Percentiles rank a stretch among this genome's conserved stretches.
Evolutionary conservation across 2,329 filamentous ascomycete genomes (phyloP).

Genomic region (Aureobasidium sp.): DNA sequence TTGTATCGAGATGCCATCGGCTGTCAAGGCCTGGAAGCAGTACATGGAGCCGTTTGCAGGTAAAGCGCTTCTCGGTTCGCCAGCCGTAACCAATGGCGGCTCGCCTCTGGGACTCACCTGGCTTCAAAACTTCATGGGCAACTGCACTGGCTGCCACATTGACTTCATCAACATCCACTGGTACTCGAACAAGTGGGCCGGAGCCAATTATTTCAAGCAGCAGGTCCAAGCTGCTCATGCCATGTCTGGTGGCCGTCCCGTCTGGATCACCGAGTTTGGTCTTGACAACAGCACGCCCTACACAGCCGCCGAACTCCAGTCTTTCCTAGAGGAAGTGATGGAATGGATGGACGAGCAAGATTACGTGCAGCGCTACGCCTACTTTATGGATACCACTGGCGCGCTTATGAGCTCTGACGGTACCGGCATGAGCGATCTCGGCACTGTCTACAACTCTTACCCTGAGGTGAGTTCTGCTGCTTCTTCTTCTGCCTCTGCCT

Average conservation of each 20-base stretch:
- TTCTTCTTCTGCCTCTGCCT: neutral
- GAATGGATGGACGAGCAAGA: slow-evolving; percentile 33
- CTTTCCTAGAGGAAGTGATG: slow-evolving; percentile 44
- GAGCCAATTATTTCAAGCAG: slow-evolving; percentile 31
- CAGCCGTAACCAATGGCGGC: slow-evolving; percentile 54
- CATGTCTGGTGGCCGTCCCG: slow-evolving; percentile 19
- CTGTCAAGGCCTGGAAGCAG: slow-evolving; percentile 46
- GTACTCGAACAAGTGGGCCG: slow-evolving; percentile 40
- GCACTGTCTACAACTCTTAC: slow-evolving; percentile 22
- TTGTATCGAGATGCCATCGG: slow-evolving; percentile 44
- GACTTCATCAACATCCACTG: slow-evolving; percentile 58
- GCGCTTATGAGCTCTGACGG: slow-evolving; percentile 23
- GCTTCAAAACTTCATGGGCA: slow-evolving; percentile 45
- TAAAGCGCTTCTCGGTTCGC: slow-evolving; percentile 46
- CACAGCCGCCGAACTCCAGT: slow-evolving; percentile 32
- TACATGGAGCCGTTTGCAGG: slow-evolving; percentile 48
- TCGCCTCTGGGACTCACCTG: slow-evolving; percentile 43
- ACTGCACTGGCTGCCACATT: slow-evolving; percentile 47
- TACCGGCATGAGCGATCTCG: slow-evolving; percentile 19
- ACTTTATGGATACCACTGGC: slow-evolving; percentile 27
- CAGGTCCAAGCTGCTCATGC: slow-evolving; percentile 33
- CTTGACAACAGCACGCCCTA: slow-evolving; percentile 31
- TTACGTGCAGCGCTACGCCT: slow-evolving; percentile 34
- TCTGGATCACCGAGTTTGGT: slow-evolving; percentile 54
- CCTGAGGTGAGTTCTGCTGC: slow-evolving; percentile 11